Evolutionary conservation across 371 early-diverging fungal species (phyloP).

Genomic region (Mucor lusitanicus): DNA sequence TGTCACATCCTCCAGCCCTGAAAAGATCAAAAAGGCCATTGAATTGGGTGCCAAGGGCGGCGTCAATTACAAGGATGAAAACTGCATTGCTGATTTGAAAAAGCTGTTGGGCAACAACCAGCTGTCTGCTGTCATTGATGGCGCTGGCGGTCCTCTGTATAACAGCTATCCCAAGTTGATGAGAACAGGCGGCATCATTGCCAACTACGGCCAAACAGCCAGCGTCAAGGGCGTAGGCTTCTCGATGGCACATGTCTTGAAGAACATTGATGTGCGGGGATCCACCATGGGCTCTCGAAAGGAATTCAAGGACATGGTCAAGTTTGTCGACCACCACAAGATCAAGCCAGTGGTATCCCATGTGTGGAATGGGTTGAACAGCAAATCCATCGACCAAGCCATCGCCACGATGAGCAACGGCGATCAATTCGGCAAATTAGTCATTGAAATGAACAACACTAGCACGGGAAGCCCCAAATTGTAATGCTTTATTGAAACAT

Average conservation of each 20-base stretch:
- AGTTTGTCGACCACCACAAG: slow-evolving; percentile 58
- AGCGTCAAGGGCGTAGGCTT: slow-evolving; percentile 43
- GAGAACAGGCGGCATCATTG: slow-evolving; percentile 59
- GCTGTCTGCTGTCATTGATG: slow-evolving; percentile 69
- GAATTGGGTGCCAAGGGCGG: slow-evolving; percentile 71
- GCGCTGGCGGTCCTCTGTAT: slow-evolving; percentile 65
- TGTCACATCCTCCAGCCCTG: slow-evolving; percentile 68
- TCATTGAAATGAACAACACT: slow-evolving; percentile 28
- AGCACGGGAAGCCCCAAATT: slow-evolving; percentile 10
- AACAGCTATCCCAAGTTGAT: slow-evolving; percentile 38
- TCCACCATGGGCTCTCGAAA: slow-evolving; percentile 69
- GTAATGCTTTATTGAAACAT: neutral
- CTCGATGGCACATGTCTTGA: slow-evolving; percentile 52
- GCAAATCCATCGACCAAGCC: slow-evolving; percentile 49
- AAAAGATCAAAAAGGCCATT: slow-evolving; percentile 65
- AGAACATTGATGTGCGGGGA: slow-evolving; percentile 64
- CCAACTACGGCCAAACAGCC: slow-evolving; percentile 65
- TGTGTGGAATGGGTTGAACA: slow-evolving; percentile 58
- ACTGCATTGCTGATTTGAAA: slow-evolving; percentile 54
- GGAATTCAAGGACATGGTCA: slow-evolving; percentile 66
- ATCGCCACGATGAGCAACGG: slow-evolving; percentile 58
- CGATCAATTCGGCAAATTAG: slow-evolving; percentile 63
- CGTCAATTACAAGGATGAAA: slow-evolving; percentile 66
- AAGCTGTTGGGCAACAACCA: slow-evolving; percentile 36
- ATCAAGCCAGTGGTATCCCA: slow-evolving; percentile 64